Evolutionary conservation across 2,329 filamentous ascomycete genomes (phyloP), one percentile per base, ranked within the genome.

Genomic region (Aaosphaeria arxii): DNA sequence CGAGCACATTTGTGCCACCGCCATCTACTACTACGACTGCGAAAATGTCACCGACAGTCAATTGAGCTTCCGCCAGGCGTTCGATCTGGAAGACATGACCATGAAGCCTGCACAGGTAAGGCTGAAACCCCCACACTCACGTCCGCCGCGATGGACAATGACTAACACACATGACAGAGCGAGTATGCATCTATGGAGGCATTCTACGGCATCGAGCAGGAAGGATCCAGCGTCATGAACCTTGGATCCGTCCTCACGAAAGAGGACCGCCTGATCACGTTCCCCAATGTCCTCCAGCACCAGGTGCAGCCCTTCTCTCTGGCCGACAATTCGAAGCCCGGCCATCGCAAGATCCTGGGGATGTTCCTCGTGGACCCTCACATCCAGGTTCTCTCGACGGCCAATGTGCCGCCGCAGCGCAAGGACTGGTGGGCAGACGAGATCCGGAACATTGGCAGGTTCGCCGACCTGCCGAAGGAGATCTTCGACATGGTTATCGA

Each of bases 1-100:
- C 54, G 84, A 87, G 64, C 80, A 79, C 52, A 84, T 87, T 11
- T 17, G 24, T 11, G 81, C 82, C 0, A 82, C 81, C 0, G 79
- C 82, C 1, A 69, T 86, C 31, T 83, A 82, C 62, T 83, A 83
- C 61, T 83, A 81, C 56, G 78, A 83, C 50, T 67, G 61, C 43
- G 75, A 81, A 0, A 87, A 87, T 60, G 76, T 86, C 44, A 77
- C 76, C 1, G 73, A 78, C 1, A 75, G 73, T 42, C 58, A 56
- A 4, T 71, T 87, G 5, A 66, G 69, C 4, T 84, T 86, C 59
- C 39, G 47, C 24, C 40, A 42, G 40, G 13, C 24, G n/a, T 42
- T 35, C 11, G 43, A 44, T 17, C 29, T 28, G 29, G 44, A 49
- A 32, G 31, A 11, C 5, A 42, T 46, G 36, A 47, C 31, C 9